phyloP scores from a whole-genome alignment of 345 rosid species.

The Litchi chinensis region DNA sequence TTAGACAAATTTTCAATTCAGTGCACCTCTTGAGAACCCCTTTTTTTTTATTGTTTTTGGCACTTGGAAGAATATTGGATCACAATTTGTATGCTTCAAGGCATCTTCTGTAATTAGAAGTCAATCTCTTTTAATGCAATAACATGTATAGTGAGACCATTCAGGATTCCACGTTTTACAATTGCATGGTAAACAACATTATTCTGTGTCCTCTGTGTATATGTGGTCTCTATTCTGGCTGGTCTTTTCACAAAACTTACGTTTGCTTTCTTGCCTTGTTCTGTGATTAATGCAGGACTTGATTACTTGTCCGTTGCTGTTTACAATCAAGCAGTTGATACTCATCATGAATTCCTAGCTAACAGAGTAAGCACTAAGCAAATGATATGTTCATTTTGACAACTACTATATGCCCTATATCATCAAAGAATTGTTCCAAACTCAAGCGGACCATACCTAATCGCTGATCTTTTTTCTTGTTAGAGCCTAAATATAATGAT shows the following conservation, averaged over 20 bases:
- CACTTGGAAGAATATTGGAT: too few relatives aligned
- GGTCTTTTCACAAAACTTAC: background rate
- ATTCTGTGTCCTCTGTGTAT: too few relatives aligned
- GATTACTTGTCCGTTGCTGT: conserved; percentile 88
- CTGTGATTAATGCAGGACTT: conserved; percentile 45
- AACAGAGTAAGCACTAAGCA: conserved; percentile 40
- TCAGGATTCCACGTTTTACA: too few relatives aligned
- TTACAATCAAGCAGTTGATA: conserved; percentile 40
- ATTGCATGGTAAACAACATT: too few relatives aligned
- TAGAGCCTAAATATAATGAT: background rate
- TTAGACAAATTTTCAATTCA: too few relatives aligned
- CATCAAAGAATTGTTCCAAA: background rate
- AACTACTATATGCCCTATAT: background rate
- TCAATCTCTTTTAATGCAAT: background rate
- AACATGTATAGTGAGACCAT: too few relatives aligned
- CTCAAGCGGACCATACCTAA: background rate
- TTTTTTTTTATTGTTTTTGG: too few relatives aligned
- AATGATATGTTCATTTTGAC: background rate
- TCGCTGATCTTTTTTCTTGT: background rate
- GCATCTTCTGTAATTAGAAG: too few relatives aligned
- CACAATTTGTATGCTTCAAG: too few relatives aligned
- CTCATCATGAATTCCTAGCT: conserved; percentile 50
- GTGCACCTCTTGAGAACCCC: too few relatives aligned
- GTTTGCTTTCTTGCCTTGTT: background rate
- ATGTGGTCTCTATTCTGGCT: background rate